Percentiles rank a stretch among this genome's conserved stretches.
These are phyloP conservation scores for Platanus orientalis DNA, from an alignment of 164 flowering plant species.

Conservation along the genomic window DNA sequence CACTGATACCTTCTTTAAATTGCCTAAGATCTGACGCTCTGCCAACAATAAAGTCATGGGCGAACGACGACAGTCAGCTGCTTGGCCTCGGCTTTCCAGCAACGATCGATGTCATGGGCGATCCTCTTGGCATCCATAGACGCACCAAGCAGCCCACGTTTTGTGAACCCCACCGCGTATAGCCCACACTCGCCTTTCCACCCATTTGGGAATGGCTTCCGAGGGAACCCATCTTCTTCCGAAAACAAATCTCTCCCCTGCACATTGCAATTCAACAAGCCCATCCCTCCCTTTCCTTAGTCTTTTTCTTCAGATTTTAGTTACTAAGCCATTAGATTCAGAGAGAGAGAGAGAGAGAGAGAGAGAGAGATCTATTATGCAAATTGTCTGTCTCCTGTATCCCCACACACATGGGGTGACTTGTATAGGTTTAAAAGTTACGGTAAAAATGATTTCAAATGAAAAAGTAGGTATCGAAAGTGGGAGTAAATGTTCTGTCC, in stretches of 20 bases:
- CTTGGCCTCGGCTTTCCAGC: constrained; percentile 35
- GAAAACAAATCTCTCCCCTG: constrained; percentile 50
- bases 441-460: no score
- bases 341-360: neutral
- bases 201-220: constrained; percentile 47
- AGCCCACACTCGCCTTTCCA: constrained; percentile 69
- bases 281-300: no score
- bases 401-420: no score
- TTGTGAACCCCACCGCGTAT: constrained; percentile 67
- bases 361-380: no score
- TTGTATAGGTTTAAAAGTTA: no score
- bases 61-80: constrained; percentile 13
- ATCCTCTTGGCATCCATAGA: constrained; percentile 57
- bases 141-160: constrained; percentile 61
- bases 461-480: no score
- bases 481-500: no score
- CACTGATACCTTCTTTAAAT: neutral
- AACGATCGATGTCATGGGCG: constrained; percentile 47
- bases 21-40: neutral
- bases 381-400: no score
- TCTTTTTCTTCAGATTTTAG: no score
- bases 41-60: neutral
- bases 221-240: constrained; percentile 50
- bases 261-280: neutral
- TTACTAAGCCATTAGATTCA: no score